Conservation (phyloP, 108 stramenopile genomes). For the Cylindrotheca closterium region DNA sequence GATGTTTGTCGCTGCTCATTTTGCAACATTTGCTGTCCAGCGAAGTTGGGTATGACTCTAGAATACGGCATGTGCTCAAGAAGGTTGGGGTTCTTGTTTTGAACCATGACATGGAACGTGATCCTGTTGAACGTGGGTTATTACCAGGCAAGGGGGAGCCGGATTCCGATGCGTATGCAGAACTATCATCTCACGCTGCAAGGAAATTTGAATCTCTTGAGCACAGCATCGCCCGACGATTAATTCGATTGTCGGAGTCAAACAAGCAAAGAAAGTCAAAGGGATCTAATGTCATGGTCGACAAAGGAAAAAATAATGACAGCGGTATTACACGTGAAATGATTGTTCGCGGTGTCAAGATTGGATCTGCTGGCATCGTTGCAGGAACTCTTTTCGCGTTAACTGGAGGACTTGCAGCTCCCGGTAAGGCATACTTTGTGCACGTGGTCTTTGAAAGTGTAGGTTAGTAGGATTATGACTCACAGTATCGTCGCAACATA, state of each 20-base stretch:
- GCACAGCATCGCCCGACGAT: conserved; percentile 61
- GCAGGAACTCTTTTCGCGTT: conserved; percentile 75
- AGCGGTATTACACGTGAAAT: conserved; percentile 51
- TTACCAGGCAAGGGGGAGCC: neutral
- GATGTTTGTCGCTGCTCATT: conserved; percentile 69
- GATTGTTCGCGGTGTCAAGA: conserved; percentile 67
- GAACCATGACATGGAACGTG: conserved; percentile 60
- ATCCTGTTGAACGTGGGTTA: conserved; percentile 28
- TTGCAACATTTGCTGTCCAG: conserved; percentile 70
- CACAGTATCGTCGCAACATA: too few relatives aligned
- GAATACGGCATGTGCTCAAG: conserved; percentile 76
- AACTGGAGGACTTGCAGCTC: conserved; percentile 76
- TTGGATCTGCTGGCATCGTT: conserved; percentile 66
- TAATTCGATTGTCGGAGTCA: conserved; percentile 62
- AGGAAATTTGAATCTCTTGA: conserved; percentile 85
- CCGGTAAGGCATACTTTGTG: conserved; percentile 40
- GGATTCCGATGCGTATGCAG: neutral
- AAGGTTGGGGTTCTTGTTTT: conserved; percentile 76
- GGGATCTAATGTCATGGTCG: neutral
- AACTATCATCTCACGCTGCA: conserved; percentile 43
- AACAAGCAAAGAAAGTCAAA: neutral
- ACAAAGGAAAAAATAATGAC: neutral
- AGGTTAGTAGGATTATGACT: too few relatives aligned
- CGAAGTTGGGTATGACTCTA: conserved; percentile 73
- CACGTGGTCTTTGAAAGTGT: too few relatives aligned